These are phyloP conservation scores for Trypanosomatidae sp. DNA, from an alignment of 208 protist species.

Conservation along the genomic window DNA sequence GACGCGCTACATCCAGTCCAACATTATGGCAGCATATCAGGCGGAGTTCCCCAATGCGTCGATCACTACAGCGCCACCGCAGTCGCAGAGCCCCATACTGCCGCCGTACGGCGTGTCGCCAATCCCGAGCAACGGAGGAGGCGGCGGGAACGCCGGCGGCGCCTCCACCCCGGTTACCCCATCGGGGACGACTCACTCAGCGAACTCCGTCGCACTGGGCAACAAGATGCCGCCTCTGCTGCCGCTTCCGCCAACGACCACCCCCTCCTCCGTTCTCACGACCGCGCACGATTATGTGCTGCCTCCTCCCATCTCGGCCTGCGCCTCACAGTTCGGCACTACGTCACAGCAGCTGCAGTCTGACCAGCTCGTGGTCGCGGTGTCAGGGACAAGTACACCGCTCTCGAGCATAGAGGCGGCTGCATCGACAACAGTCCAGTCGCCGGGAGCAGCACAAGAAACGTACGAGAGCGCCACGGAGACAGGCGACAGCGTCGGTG, in stretches of 20 bases:
- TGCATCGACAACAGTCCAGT: conserved; percentile 12
- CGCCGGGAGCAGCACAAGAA: conserved; percentile 4
- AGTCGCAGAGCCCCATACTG: background rate
- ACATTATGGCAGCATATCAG: conserved; percentile 7
- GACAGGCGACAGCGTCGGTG: background rate
- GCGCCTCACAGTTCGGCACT: background rate
- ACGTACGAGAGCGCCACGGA: background rate
- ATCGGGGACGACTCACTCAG: background rate
- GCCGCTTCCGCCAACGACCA: background rate
- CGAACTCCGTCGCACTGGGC: background rate
- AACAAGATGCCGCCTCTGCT: conserved; percentile 1
- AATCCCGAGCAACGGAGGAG: conserved; percentile 1
- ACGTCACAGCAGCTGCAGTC: conserved; percentile 12
- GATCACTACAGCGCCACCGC: background rate
- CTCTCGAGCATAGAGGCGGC: background rate
- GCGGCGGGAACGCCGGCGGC: background rate
- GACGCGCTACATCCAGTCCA: conserved; percentile 20
- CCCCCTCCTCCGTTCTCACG: background rate
- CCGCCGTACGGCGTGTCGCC: conserved; percentile 1
- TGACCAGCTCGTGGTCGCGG: background rate
- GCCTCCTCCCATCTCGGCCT: conserved; percentile 3
- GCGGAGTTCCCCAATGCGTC: conserved; percentile 8
- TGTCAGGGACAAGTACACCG: background rate
- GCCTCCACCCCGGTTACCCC: background rate
- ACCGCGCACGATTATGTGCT: conserved; percentile 13